A percentile compares a stretch with the other conserved stretches of the same genome.
These are phyloP conservation scores for Phlebopus sp. DNA, from an alignment of 1,284 basidiomycete genomes.

Conservation along the genomic window DNA sequence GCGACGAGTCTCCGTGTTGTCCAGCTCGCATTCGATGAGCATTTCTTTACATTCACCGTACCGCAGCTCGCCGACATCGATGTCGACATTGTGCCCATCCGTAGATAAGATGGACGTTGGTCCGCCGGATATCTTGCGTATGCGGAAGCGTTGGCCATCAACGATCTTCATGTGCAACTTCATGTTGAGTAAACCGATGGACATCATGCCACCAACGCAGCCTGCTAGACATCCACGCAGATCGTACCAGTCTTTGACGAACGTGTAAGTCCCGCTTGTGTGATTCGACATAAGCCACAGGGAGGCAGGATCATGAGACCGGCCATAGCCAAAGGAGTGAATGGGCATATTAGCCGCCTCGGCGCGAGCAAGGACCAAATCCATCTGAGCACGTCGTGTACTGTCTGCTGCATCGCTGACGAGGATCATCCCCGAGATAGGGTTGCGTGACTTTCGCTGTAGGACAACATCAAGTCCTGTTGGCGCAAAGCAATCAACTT, in stretches of 20 bases:
- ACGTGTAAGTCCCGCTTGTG: constrained; percentile 95
- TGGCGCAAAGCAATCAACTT: constrained; percentile 1
- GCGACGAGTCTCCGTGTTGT: constrained; percentile 62
- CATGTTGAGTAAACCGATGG: constrained; percentile 84
- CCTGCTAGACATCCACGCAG: constrained; percentile 87
- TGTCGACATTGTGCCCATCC: constrained; percentile 89
- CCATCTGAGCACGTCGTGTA: constrained; percentile 97
- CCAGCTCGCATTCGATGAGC: constrained; percentile 89
- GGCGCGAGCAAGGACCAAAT: constrained; percentile 91
- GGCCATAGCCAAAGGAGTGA: constrained; percentile 95
- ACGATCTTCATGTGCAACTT: constrained; percentile 90
- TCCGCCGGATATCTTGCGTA: constrained; percentile 88
- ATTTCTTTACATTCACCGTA: constrained; percentile 94
- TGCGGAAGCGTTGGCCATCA: constrained; percentile 79
- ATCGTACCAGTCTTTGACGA: constrained; percentile 95
- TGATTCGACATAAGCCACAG: constrained; percentile 99
- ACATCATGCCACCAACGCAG: constrained; percentile 92
- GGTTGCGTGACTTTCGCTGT: constrained; percentile 89
- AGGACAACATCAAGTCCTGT: constrained; percentile 90
- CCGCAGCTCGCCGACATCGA: constrained; percentile 90
- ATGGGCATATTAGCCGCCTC: constrained; percentile 96
- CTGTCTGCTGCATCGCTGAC: constrained; percentile 90
- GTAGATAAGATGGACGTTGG: constrained; percentile 79
- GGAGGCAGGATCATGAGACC: constrained; percentile 95
- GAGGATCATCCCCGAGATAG: constrained; percentile 86